Evolutionary conservation across 1,139 yeast genomes (phyloP).

Genomic region (Candida tunisiensis): DNA sequence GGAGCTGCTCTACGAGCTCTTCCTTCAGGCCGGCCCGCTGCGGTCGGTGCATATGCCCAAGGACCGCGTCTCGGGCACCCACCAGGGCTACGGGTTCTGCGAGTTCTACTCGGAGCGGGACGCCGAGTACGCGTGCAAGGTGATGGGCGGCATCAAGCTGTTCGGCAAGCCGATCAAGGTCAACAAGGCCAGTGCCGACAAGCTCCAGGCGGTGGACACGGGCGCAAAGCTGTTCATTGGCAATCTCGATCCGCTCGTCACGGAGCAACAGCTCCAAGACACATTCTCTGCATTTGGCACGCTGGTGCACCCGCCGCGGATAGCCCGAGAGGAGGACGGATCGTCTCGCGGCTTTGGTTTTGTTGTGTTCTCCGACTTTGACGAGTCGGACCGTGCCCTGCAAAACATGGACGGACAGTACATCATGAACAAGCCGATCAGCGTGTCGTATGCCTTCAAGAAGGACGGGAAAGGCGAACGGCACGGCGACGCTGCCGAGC

Average conservation of each 20-base stretch:
- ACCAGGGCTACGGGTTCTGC: conserved; percentile 83
- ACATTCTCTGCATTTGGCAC: conserved; percentile 63
- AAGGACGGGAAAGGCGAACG: conserved; percentile 37
- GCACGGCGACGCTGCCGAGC: conserved; percentile 73
- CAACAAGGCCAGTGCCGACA: conserved; percentile 28
- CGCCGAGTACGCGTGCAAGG: conserved; percentile 50
- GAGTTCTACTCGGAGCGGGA: conserved; percentile 48
- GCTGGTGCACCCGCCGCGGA: conserved; percentile 32
- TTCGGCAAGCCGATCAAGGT: conserved; percentile 51
- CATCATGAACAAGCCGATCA: conserved; percentile 48
- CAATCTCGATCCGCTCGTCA: conserved; percentile 54
- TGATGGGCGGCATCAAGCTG: conserved; percentile 45
- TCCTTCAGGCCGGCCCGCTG: conserved; percentile 76
- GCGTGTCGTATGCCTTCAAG: conserved; percentile 58
- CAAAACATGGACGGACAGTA: conserved; percentile 51
- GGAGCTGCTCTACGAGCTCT: conserved; percentile 51
- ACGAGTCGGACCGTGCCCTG: conserved; percentile 57
- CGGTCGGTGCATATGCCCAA: conserved; percentile 56
- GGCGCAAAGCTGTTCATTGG: conserved; percentile 70
- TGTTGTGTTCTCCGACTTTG: conserved; percentile 43
- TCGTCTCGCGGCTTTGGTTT: conserved; percentile 51
- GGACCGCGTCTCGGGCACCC: conserved; percentile 52
- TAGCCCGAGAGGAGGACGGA: conserved; percentile 37
- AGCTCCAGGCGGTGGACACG: conserved; percentile 26
- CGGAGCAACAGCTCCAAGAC: conserved; percentile 36